These are phyloP conservation scores for Nakazawaea populi DNA, from an alignment of 805 yeast genomes.

Conservation along the genomic window DNA sequence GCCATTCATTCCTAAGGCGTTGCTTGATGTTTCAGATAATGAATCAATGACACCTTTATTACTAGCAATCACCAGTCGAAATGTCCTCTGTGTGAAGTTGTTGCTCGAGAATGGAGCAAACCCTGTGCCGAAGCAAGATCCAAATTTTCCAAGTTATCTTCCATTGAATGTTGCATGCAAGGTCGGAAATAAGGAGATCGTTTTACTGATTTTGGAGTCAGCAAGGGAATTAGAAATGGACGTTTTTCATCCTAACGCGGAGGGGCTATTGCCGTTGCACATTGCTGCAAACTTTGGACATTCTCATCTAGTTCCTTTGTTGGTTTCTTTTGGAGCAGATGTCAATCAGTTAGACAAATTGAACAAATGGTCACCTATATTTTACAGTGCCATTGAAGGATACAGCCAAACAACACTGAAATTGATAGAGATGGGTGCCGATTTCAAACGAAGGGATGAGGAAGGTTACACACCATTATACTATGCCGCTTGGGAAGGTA, in stretches of 20 bases:
- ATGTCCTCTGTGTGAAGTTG: slow-evolving; percentile 46
- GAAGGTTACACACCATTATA: slow-evolving; percentile 76
- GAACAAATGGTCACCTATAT: slow-evolving; percentile 91
- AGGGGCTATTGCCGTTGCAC: slow-evolving; percentile 84
- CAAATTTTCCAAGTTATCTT: slow-evolving; percentile 55
- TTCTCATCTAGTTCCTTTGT: slow-evolving; percentile 55
- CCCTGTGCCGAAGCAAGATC: slow-evolving; percentile 41
- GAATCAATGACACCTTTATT: slow-evolving; percentile 80
- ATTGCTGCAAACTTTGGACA: slow-evolving; percentile 85
- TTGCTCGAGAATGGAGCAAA: slow-evolving; percentile 45
- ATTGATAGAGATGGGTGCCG: slow-evolving; percentile 70
- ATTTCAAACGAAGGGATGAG: slow-evolving; percentile 63
- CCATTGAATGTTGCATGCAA: slow-evolving; percentile 87
- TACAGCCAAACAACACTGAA: slow-evolving; percentile 64
- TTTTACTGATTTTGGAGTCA: slow-evolving; percentile 51
- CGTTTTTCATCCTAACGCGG: slow-evolving; percentile 66
- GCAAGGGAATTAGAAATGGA: slow-evolving; percentile 23
- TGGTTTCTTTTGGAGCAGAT: slow-evolving; percentile 68
- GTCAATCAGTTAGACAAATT: slow-evolving; percentile 78
- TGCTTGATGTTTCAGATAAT: slow-evolving; percentile 52
- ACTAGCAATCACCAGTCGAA: slow-evolving; percentile 67
- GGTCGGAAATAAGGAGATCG: slow-evolving; percentile 68
- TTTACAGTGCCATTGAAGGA: slow-evolving; percentile 86
- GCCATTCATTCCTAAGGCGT: slow-evolving; percentile 22
- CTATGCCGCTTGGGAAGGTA: slow-evolving; percentile 94